phyloP scores from a whole-genome alignment of 2,329 filamentous ascomycete genomes.

The Fusarium veterinarium region DNA sequence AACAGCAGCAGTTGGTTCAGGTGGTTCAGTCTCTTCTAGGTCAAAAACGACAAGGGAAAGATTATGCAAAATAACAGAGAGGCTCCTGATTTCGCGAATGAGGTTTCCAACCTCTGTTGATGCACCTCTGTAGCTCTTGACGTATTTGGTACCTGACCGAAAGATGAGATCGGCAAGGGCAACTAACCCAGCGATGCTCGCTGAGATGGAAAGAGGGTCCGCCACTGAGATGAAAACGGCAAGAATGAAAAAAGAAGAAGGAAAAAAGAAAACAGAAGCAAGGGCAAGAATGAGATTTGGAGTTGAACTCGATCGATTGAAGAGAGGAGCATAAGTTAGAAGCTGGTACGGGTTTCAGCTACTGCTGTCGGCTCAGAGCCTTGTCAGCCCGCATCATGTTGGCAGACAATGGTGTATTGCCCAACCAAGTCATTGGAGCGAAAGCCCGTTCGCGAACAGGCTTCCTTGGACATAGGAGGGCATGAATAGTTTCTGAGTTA shows the following conservation, averaged over 20 bases:
- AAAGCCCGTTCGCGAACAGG: accelerated
- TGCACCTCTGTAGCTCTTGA: not conserved
- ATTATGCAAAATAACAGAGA: constrained; percentile 1
- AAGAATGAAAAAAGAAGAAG: not conserved
- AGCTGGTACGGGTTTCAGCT: not conserved
- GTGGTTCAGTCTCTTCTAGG: not conserved
- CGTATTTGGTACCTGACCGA: not conserved
- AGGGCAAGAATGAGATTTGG: too few species aligned
- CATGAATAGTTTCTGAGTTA: not conserved
- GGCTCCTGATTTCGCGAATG: not conserved
- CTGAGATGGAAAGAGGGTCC: constrained; percentile 13
- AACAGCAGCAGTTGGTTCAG: too few species aligned
- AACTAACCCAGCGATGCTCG: constrained; percentile 23
- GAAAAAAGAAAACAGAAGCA: not conserved
- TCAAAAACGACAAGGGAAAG: not conserved
- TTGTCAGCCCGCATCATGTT: not conserved
- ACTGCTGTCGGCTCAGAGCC: not conserved
- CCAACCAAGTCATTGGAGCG: not conserved
- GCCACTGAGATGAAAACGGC: not conserved
- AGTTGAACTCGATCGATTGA: too few species aligned
- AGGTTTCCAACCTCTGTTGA: constrained; percentile 1
- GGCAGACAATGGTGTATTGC: not conserved
- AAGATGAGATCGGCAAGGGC: constrained; percentile 25
- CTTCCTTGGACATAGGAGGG: too few species aligned
- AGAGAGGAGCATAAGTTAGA: not conserved